Evolutionary conservation across 2,329 filamentous ascomycete genomes (phyloP).

Genomic region (Emmonsiellopsis sp.): DNA sequence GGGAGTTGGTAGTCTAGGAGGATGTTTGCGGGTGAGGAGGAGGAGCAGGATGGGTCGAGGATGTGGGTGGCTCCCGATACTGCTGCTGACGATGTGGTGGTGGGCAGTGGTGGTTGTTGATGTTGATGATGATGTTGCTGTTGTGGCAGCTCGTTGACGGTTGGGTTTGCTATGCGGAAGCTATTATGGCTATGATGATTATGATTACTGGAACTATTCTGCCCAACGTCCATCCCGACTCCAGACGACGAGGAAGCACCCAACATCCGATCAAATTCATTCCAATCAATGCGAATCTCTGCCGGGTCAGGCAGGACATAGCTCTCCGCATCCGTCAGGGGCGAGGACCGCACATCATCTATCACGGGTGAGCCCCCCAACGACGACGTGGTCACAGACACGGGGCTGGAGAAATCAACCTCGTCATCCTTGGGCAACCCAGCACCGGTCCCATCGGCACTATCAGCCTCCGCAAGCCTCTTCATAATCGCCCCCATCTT

Average conservation of each 20-base stretch:
- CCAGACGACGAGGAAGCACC: constrained; percentile 14
- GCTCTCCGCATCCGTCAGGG: background rate
- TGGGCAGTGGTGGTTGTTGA: background rate
- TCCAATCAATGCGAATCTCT: constrained; percentile 19
- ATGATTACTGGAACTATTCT: background rate
- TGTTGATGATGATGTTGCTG: background rate
- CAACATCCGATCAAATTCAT: constrained; percentile 29
- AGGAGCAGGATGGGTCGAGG: background rate
- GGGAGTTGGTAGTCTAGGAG: constrained; percentile 1
- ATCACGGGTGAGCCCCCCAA: background rate
- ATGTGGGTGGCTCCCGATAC: background rate
- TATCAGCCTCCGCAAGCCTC: constrained; percentile 9
- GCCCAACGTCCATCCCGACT: constrained; percentile 1
- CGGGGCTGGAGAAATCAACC: no score
- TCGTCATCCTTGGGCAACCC: background rate
- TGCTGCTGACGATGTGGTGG: background rate
- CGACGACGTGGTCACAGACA: no score
- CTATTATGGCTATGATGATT: constrained; percentile 9
- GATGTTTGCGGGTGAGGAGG: background rate
- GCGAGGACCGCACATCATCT: background rate
- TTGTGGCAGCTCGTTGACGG: background rate
- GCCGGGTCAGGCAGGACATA: background rate
- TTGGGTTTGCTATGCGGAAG: background rate
- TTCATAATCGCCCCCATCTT: constrained; percentile 5
- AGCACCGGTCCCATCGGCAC: constrained; percentile 4